Base-by-base conservation (phyloP, 140 eudicot species). In the Stevia rebaudiana region DNA sequence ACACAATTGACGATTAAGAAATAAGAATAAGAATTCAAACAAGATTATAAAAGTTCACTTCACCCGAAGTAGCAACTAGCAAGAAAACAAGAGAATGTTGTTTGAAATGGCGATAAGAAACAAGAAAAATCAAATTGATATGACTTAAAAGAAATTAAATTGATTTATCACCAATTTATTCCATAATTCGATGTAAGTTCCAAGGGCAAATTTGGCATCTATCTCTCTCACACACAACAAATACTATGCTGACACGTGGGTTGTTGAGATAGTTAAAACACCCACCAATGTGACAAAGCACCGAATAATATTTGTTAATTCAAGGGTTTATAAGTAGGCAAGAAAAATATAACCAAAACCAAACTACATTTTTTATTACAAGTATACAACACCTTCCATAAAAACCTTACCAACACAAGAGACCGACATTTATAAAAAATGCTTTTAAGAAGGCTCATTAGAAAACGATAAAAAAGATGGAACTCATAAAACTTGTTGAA, bases 21-120 rank as follows among this genome's bases (percentile, higher is more conserved):
- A 28, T 22, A 43, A 9, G 35, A 28, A 28, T 22, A 43, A 9
- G 35, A 36, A 21, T 63, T 42, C 11, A 11, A 53, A 28, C 55
- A 11, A 53, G 59, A 69, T 44, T 70, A 53, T 28, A 24, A 9
- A 53, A 8, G 2, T 58, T 74, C 74, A 66, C 62, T 66, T 35
- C 53, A 74, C 51, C 49, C 79, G 18, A 67, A 67, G 64, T 58
- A 66, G 63, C 58, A 67, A 67, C 57, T 58, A 66, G 63, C 58
- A 74, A 49, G 41, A 74, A 60, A 74, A 74, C 74, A 68, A 74
- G 79, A 74, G 79, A 74, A 74, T 74, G 74, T 74, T 74, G 74
- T 74, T 74, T 46, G 69, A 5, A 48, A 72, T 56, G 63, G 70
- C 53, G 35, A 47, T n/a, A 71, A 40, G 33, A 65, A 52, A 41